These are phyloP conservation scores for Plectosphaerella plurivora DNA, from an alignment of 2,329 filamentous ascomycete genomes.

Conservation along the genomic window DNA sequence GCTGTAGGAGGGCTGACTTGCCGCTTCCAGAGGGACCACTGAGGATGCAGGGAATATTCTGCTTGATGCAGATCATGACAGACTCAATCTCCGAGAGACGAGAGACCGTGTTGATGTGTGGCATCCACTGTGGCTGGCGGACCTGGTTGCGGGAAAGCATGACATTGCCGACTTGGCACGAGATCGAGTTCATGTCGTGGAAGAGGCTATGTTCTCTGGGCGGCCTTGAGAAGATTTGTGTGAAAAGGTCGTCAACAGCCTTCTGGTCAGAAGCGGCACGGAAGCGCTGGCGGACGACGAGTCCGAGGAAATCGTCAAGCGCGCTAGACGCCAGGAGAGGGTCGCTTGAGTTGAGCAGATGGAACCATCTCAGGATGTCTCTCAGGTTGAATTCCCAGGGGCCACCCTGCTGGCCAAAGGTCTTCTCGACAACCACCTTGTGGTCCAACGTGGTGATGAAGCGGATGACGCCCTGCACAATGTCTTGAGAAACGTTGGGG, in stretches of 20 bases:
- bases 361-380: conserved; percentile 84
- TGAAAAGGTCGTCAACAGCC: conserved; percentile 63
- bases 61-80: conserved; percentile 78
- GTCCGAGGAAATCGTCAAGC: conserved; percentile 70
- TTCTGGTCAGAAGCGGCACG: conserved; percentile 64
- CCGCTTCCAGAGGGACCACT: conserved; percentile 82
- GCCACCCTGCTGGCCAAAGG: conserved; percentile 60
- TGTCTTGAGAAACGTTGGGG: conserved; percentile 52
- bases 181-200: conserved; percentile 61
- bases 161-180: conserved; percentile 78
- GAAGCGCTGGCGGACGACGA: conserved; percentile 86
- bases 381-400: conserved; percentile 97
- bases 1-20: conserved; percentile 75
- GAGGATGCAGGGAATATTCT: conserved; percentile 84
- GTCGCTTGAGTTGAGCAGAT: conserved; percentile 59
- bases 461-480: conserved; percentile 64
- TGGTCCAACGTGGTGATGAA: conserved; percentile 80
- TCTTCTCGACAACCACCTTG: conserved; percentile 56
- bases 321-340: conserved; percentile 56
- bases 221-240: conserved; percentile 52
- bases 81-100: conserved; percentile 77
- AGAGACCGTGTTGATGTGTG: conserved; percentile 42
- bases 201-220: conserved; percentile 60
- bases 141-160: conserved; percentile 57
- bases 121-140: conserved; percentile 46